phyloP scores from a whole-genome alignment of 202 grass and related monocot genomes.

The Panicum hallii region DNA sequence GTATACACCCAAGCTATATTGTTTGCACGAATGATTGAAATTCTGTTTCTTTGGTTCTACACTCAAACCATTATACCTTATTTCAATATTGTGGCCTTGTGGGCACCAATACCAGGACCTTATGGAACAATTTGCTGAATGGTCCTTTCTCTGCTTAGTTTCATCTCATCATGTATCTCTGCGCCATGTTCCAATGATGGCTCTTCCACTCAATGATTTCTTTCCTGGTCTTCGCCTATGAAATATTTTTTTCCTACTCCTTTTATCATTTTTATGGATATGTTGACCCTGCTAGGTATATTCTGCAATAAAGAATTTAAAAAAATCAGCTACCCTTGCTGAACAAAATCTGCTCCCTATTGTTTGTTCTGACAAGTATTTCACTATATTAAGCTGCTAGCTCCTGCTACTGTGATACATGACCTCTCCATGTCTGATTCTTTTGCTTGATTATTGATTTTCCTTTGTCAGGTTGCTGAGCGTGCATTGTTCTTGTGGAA shows the following conservation, averaged over 20 bases:
- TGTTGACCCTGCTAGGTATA: not conserved
- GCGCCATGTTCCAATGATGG: not conserved
- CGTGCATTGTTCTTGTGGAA: constrained; percentile 94
- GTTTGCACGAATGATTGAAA: constrained; percentile 12
- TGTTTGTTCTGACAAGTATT: constrained; percentile 24
- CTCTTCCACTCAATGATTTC: not conserved
- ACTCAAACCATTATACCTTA: not conserved
- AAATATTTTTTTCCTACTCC: constrained; percentile 14
- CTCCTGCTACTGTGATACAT: constrained; percentile 31
- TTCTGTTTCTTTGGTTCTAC: not conserved
- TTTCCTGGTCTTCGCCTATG: not conserved
- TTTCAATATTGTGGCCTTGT: not conserved
- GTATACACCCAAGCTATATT: constrained; percentile 7
- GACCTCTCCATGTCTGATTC: constrained; percentile 4
- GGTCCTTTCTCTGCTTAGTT: constrained; percentile 12
- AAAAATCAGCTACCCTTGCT: not conserved
- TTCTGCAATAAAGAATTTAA: too few species aligned
- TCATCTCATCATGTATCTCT: not conserved
- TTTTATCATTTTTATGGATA: not conserved
- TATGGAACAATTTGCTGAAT: not conserved
- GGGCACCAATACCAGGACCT: not conserved
- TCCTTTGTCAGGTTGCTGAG: constrained; percentile 71
- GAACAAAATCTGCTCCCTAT: constrained; percentile 12
- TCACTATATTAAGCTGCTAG: not conserved
- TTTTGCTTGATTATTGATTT: constrained; percentile 11